Base-by-base conservation (phyloP, 495 filamentous ascomycete genomes). In the Pyrenopolyporus hunteri region DNA sequence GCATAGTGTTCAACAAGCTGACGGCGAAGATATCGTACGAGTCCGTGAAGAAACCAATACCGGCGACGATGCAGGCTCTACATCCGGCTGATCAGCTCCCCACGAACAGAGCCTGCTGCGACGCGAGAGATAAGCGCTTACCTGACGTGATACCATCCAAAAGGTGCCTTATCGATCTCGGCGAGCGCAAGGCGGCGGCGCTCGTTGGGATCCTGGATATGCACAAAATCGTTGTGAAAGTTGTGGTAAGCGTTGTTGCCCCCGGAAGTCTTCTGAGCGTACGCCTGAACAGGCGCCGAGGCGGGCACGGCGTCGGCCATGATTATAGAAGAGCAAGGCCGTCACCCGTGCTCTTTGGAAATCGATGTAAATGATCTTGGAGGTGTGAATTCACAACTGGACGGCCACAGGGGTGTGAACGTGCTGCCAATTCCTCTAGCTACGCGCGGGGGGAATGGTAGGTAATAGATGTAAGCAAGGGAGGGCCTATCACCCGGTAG, bases 21-120 rank as follows among this genome's bases (percentile, higher is more conserved):
- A 89, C 86, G 56, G 84, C 83, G 74, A 91, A 91, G 76, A 92
- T 87, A 74, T 90, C 86, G 68, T 88, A 89, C 35, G 86, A 85
- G 70, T 91, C 89, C 25, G 89, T 90, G 75, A 93, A 92, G 82
- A 93, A 92, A 57, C 90, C 90, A 43, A 90, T 83, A 65, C 90
- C 90, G n/a, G 90, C 89, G 6, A 94, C 89, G 22, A 90, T 76
- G 19, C 89, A 78, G 36, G 89, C 89, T 25, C 88, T 85, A 8
- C 16, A 22, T 28, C 23, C 37, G 23, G 19, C 22, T 23, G n/a
- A 57, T 63, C 14, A 57, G 55, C 51, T 32, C 50, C 40, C 45
- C 25, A 25, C 43, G n/a, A 26, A 32, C 19, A 35, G 11, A 31
- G 14, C 11, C 17, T 14, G 23, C 33, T 8, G 44, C 9, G 23